Evolutionary conservation across 441 rosid species (phyloP), one percentile per base, ranked within the genome.

Genomic region (Syzygium malaccense): DNA sequence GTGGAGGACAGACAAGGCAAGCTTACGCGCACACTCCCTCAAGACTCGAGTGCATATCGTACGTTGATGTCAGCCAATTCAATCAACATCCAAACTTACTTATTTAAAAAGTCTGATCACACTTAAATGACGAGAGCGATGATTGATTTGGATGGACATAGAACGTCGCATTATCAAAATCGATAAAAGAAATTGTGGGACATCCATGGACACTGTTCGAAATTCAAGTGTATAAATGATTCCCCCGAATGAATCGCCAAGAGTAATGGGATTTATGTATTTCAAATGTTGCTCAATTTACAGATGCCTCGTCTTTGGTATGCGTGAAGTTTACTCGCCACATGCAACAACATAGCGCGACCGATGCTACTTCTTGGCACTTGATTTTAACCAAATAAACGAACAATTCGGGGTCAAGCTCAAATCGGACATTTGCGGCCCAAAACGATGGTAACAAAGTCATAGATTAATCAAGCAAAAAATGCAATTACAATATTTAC

Each of bases 321-420:
- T 1, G 3, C 12, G 49, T 1, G 32, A 6, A 7, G 13, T 71
- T 71, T 37, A 6, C 14, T 23, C 1, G 1, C 3, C 3, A 37
- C 71, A 75, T 41, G 51, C 51, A 12, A 41, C 3, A 75, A 2
- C n/a, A 41, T 4, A 11, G 7, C 4, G 2, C 8, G 6, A 75
- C 18, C 0, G 0, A 0, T 6, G n/a, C n/a, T 13, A 0, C 41
- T 75, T 23, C 18, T 75, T 0, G 0, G 5, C 26, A 41, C 1
- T 37, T 25, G 1, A 20, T 71, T 23, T 37, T 25, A 8, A 17
- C 48, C 4, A 37, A 11, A 20, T 75, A 6, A 14, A 41, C 14
- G 0, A 75, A 3, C 3, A 75, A 75, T 75, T 0, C 14, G 4
- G 48, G 4, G 49, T 68, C 14, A 6, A 37, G 14, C 51, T 68